Base-by-base conservation (phyloP, 106 monocot genomes). In the Allium sativum region DNA sequence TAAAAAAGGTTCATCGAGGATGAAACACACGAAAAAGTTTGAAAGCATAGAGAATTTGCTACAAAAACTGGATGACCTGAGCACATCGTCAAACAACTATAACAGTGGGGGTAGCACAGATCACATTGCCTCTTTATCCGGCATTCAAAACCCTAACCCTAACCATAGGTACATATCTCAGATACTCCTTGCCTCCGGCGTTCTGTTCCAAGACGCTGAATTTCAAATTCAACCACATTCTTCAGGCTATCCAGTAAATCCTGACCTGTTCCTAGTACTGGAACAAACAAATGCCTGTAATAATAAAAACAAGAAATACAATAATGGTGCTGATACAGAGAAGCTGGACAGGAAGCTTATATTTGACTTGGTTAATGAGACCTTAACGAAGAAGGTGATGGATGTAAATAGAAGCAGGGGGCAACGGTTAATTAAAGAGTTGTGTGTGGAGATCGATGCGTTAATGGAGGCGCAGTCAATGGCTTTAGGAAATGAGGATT, bases 351-450 rank as follows among this genome's bases (percentile, higher is more conserved):
- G 82, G 11, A 82, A 78, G 79, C 87, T 91, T 52, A 18, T 85
- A 52, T 91, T 88, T 10, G 87, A 98, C 55, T 55, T 82, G 40
- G 82, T 91, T 12, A 87, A 91, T 42, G 87, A 91, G 66, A 74
- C 85, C 40, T 62, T 87, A 18, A 44, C 51, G 53, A 70, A 76
- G 22, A 84, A 91, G 63, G 18, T 70, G 66, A 31, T 31, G 31
- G 31, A 31, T 31, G 77, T 68, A 41, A 16, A 42, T 0, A 19
- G 42, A 4, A 55, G 52, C 21, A 78, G 45, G 9, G 80, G 82
- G 50, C 68, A 73, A 45, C 48, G 53, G 46, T 52, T 96, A 20
- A 60, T 88, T 22, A 65, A 76, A 62, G 91, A 98, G 17, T 12
- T 88, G 51, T 91, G 91, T 56, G 51, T 65, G 3, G 80, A 87